Percentiles rank a stretch among this genome's conserved stretches.
Conservation (phyloP, 331 rosid genomes). For the Erythrophleum ivorense region DNA sequence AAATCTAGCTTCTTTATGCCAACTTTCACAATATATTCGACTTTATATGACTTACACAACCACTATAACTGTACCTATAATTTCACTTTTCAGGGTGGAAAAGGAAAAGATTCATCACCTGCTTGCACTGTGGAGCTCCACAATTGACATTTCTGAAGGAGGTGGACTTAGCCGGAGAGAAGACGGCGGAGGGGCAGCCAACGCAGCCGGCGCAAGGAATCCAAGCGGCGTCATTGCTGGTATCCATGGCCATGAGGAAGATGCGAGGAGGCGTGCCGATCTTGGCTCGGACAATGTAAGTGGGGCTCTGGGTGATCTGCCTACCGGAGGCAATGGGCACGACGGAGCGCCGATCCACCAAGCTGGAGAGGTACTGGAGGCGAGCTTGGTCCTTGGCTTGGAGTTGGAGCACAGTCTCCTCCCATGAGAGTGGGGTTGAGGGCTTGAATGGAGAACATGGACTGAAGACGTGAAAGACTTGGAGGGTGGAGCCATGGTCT, state of each 20-base stretch:
- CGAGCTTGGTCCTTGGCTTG: constrained; percentile 68
- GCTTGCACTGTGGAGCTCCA: constrained; percentile 74
- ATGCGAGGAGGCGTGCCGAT: constrained; percentile 89
- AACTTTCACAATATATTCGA: no score
- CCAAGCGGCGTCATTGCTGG: constrained; percentile 92
- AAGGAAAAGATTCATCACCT: constrained; percentile 47
- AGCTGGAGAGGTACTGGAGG: constrained; percentile 62
- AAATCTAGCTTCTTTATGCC: no score
- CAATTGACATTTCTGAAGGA: constrained; percentile 57
- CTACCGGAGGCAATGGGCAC: constrained; percentile 87
- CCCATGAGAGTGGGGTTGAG: constrained; percentile 66
- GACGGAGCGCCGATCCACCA: constrained; percentile 58
- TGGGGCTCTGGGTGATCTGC: constrained; percentile 82
- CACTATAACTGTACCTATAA: no score
- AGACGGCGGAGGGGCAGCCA: constrained; percentile 67
- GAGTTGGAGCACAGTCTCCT: constrained; percentile 64
- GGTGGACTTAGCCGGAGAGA: constrained; percentile 60
- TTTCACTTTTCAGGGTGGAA: no score
- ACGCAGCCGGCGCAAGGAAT: constrained; percentile 79
- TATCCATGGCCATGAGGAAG: constrained; percentile 84
- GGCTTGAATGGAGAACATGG: constrained; percentile 83
- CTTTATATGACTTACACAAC: no score
- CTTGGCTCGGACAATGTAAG: constrained; percentile 71
- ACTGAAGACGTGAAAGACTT: constrained; percentile 70
- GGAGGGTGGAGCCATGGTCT: constrained; percentile 66